A percentile compares a stretch with the other conserved stretches of the same genome.
Conservation (phyloP, 2,329 filamentous ascomycete genomes). For the Cercospora zeae-maydis region DNA sequence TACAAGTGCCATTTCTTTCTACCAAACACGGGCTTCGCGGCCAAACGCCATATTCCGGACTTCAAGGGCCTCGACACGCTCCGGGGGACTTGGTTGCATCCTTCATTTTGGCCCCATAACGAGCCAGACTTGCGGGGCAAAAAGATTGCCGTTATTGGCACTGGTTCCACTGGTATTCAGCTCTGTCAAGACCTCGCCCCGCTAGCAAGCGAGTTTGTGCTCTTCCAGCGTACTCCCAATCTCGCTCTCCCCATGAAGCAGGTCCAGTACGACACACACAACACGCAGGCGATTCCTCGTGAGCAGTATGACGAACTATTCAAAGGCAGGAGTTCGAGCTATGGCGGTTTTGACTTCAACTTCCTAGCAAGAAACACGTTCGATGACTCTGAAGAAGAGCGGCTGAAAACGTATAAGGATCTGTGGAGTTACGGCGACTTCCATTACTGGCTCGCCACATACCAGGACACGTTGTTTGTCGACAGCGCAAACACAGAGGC, state of each 20-base stretch:
- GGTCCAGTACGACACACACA: neutral
- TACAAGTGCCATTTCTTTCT: neutral
- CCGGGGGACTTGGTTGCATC: conserved; percentile 39
- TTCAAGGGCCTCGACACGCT: conserved; percentile 36
- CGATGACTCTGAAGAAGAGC: conserved; percentile 6
- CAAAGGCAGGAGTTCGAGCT: conserved; percentile 50
- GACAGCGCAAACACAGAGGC: conserved; percentile 53
- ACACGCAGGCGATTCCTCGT: conserved; percentile 32
- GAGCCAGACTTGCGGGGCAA: conserved; percentile 26
- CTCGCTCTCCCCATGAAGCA: conserved; percentile 50
- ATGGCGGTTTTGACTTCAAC: conserved; percentile 43
- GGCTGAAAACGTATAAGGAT: conserved; percentile 9
- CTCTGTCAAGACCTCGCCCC: conserved; percentile 30
- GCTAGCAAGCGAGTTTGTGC: conserved; percentile 41
- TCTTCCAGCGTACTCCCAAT: conserved; percentile 66
- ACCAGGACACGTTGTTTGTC: conserved; percentile 40
- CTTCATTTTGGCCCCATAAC: conserved; percentile 36
- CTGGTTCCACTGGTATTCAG: conserved; percentile 42
- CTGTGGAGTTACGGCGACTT: conserved; percentile 10
- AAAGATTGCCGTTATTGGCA: conserved; percentile 41
- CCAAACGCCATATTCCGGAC: conserved; percentile 38
- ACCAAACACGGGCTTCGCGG: conserved; percentile 32
- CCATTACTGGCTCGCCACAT: conserved; percentile 38
- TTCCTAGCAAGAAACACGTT: conserved; percentile 4
- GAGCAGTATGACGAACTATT: conserved; percentile 40